Conservation (phyloP, 2,329 filamentous ascomycete species). For the Ophiostoma angusticollis region DNA sequence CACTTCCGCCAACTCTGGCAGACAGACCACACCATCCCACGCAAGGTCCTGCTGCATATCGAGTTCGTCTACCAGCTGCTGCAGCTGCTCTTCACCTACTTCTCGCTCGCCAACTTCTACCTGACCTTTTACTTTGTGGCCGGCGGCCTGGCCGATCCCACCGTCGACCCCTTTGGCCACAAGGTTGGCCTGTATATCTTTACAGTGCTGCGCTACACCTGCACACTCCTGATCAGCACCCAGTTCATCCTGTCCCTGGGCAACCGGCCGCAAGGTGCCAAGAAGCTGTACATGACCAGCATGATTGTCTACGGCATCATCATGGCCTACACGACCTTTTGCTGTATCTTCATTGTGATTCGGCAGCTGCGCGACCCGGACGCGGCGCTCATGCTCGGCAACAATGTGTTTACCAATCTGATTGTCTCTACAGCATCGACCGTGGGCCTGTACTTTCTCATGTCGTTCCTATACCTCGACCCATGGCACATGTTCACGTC, state of each 20-base stretch:
- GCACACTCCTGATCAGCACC: conserved; percentile 75
- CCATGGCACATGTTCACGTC: conserved; percentile 99
- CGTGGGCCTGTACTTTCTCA: conserved; percentile 86
- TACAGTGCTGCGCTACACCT: conserved; percentile 69
- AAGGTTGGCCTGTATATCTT: conserved; percentile 77
- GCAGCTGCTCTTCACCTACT: conserved; percentile 89
- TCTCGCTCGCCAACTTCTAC: conserved; percentile 97
- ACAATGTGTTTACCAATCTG: conserved; percentile 90
- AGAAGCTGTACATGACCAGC: conserved; percentile 73
- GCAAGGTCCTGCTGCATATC: conserved; percentile 84
- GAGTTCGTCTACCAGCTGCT: conserved; percentile 95
- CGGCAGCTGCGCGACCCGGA: conserved; percentile 52
- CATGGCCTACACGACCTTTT: conserved; percentile 92
- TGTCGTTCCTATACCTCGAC: conserved; percentile 92
- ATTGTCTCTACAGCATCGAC: conserved; percentile 84
- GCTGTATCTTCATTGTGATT: conserved; percentile 76
- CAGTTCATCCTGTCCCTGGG: conserved; percentile 96
- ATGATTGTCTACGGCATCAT: conserved; percentile 89
- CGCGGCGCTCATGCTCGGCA: conserved; percentile 41
- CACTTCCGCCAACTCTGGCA: conserved; percentile 88
- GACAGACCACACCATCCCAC: conserved; percentile 79
- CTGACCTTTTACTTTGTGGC: conserved; percentile 97
- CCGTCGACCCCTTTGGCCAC: conserved; percentile 84
- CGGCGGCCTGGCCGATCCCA: conserved; percentile 68
- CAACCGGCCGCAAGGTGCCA: conserved; percentile 88